Percentiles rank a stretch among this genome's conserved stretches.
phyloP scores from a whole-genome alignment of 2,329 filamentous ascomycete species.

The Colletotrichum sublineola region DNA sequence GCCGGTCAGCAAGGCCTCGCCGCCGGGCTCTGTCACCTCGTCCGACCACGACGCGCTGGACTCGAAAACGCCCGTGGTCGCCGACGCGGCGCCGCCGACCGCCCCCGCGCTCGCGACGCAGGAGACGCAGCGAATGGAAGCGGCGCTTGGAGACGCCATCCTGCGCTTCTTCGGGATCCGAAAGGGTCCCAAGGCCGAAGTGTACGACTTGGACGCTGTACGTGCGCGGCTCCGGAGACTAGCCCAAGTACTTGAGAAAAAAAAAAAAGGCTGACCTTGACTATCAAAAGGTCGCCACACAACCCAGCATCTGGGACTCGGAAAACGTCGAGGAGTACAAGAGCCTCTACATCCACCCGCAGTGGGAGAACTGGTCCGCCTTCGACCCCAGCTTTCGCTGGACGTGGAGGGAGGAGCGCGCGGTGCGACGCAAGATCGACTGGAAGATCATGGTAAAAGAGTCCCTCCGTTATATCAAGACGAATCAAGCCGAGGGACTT shows the following conservation, averaged over 20 bases:
- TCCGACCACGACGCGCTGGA: slow-evolving; percentile 26
- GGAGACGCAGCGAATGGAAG: slow-evolving; percentile 49
- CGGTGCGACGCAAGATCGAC: slow-evolving; percentile 46
- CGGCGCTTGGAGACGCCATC: slow-evolving; percentile 50
- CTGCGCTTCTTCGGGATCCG: slow-evolving; percentile 51
- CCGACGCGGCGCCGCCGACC: slow-evolving; percentile 17
- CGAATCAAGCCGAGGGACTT: too few species aligned
- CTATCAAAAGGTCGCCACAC: slow-evolving; percentile 49
- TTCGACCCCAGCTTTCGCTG: slow-evolving; percentile 52
- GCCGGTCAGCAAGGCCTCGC: slow-evolving; percentile 6
- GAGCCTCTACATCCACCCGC: slow-evolving; percentile 51
- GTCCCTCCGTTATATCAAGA: too few species aligned
- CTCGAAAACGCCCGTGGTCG: slow-evolving; percentile 1
- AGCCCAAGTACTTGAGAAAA: not conserved
- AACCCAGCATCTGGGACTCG: slow-evolving; percentile 55
- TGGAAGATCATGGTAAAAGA: slow-evolving; percentile 54
- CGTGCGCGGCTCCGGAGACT: not conserved
- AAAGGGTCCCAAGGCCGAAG: slow-evolving; percentile 47
- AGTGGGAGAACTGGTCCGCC: slow-evolving; percentile 53
- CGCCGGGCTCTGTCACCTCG: slow-evolving; percentile 31
- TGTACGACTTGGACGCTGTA: slow-evolving; percentile 50
- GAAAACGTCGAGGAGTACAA: slow-evolving; percentile 53
- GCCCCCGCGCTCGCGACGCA: slow-evolving; percentile 46
- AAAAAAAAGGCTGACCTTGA: slow-evolving; percentile 31
- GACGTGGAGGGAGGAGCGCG: slow-evolving; percentile 51